These are phyloP conservation scores for Polyporus arcularius DNA, from an alignment of 768 basidiomycete genomes.

Conservation along the genomic window DNA sequence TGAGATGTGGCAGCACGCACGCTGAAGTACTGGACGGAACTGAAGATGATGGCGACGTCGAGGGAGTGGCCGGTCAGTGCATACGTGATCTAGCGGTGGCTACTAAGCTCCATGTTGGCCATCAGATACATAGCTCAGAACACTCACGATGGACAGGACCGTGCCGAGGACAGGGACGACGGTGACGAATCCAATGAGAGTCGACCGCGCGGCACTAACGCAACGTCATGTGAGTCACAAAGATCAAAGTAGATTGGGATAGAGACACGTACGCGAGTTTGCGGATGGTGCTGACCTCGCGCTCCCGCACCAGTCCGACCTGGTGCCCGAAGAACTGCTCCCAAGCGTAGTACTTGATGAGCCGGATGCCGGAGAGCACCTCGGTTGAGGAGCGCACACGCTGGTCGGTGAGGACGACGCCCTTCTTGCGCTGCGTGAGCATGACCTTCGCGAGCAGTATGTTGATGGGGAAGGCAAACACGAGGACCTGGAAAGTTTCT, in stretches of 20 bases:
- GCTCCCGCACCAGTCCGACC: constrained; percentile 64
- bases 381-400: constrained; percentile 68
- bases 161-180: constrained; percentile 71
- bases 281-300: constrained; percentile 65
- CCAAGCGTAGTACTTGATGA: constrained; percentile 94
- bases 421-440: constrained; percentile 53
- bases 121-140: neutral
- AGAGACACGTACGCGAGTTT: constrained; percentile 25
- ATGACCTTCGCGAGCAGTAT: constrained; percentile 51
- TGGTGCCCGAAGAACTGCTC: constrained; percentile 77
- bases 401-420: constrained; percentile 65
- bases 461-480: constrained; percentile 63
- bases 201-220: constrained; percentile 27
- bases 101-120: no score
- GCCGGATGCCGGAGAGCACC: constrained; percentile 64
- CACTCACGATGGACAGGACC: constrained; percentile 65
- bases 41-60: constrained; percentile 74
- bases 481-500: constrained; percentile 38
- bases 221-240: neutral
- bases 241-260: no score
- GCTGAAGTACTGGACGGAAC: constrained; percentile 85
- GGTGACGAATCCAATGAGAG: constrained; percentile 45
- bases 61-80: constrained; percentile 60
- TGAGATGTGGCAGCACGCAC: constrained; percentile 41
- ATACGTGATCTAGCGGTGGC: constrained; percentile 55